Evolutionary conservation across 257 asterid species (phyloP).

Genomic region (Lithospermum erythrorhizon): DNA sequence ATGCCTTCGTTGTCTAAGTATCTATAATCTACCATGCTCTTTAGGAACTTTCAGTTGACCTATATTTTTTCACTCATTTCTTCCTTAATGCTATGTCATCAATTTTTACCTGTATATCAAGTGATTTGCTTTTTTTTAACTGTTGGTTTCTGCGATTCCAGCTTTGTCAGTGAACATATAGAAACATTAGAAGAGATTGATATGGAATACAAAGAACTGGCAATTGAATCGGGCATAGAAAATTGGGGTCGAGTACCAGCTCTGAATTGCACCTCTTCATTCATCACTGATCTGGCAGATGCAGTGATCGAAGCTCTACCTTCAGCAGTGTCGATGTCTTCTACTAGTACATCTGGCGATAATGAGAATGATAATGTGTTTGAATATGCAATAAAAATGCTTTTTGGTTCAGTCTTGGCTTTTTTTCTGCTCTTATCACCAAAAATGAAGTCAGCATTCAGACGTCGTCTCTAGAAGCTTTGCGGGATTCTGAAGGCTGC

Average conservation of each 20-base stretch:
- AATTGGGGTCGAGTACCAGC: slow-evolving; percentile 99
- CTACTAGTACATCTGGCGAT: slow-evolving; percentile 25
- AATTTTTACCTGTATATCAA: background rate
- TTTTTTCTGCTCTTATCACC: slow-evolving; percentile 62
- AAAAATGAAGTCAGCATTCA: slow-evolving; percentile 35
- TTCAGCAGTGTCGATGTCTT: slow-evolving; percentile 53
- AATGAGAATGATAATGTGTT: slow-evolving; percentile 24
- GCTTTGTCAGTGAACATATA: slow-evolving; percentile 98
- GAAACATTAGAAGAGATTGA: slow-evolving; percentile 97
- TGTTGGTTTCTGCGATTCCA: slow-evolving; percentile 18
- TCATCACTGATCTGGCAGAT: slow-evolving; percentile 77
- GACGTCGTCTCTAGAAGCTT: slow-evolving; percentile 20
- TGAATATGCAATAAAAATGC: slow-evolving; percentile 33
- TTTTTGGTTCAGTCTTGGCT: slow-evolving; percentile 73
- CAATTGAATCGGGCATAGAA: slow-evolving; percentile 73
- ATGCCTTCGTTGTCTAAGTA: background rate
- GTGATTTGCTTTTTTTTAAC: no score
- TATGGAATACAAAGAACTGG: slow-evolving; percentile 84
- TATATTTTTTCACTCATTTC: background rate
- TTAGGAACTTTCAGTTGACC: background rate
- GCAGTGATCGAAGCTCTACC: slow-evolving; percentile 90
- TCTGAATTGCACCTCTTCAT: slow-evolving; percentile 75
- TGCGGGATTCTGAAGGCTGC: background rate
- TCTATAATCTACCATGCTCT: background rate
- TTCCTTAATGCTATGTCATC: background rate